A percentile compares a stretch with the other conserved stretches of the same genome.
phyloP scores from a whole-genome alignment of 106 monocot genomes.

The Acorus gramineus region DNA sequence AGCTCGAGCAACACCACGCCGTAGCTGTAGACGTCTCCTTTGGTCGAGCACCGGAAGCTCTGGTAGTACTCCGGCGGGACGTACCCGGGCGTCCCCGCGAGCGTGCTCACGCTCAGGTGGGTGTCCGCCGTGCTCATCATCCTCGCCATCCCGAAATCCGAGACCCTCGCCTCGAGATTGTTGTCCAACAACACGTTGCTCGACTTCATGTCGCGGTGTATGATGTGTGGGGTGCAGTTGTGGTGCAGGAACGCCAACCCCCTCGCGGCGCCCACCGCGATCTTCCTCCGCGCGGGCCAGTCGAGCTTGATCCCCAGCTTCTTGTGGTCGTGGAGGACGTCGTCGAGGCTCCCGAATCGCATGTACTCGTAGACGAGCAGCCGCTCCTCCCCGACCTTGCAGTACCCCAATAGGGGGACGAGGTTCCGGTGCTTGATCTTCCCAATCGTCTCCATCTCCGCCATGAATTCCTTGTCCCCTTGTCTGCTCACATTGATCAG shows the following conservation, averaged over 20 bases:
- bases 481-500: too few relatives aligned
- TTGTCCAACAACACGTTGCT: conserved; percentile 83
- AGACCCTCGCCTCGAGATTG: conserved; percentile 65
- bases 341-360: conserved; percentile 11
- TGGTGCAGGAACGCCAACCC: too few relatives aligned
- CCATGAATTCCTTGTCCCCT: too few relatives aligned
- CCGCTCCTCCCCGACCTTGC: conserved; percentile 72
- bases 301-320: too few relatives aligned
- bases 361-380: conserved; percentile 84
- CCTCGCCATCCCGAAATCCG: conserved; percentile 94
- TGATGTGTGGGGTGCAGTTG: conserved; percentile 57
- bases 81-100: conserved; percentile 85
- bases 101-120: conserved; percentile 72
- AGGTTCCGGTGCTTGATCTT: too few relatives aligned
- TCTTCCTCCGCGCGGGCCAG: too few relatives aligned
- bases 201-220: conserved; percentile 97
- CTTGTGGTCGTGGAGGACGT: conserved; percentile 16
- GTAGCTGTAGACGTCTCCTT: conserved; percentile 92
- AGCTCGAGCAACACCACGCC: conserved; percentile 82
- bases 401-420: conserved; percentile 36
- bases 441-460: too few relatives aligned
- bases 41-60: conserved; percentile 87
- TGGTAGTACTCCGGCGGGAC: conserved; percentile 96
- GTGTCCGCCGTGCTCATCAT: conserved; percentile 77
- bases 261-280: too few relatives aligned